Conservation (phyloP, 2,329 filamentous ascomycete genomes). For the Xylaria polymorpha region DNA sequence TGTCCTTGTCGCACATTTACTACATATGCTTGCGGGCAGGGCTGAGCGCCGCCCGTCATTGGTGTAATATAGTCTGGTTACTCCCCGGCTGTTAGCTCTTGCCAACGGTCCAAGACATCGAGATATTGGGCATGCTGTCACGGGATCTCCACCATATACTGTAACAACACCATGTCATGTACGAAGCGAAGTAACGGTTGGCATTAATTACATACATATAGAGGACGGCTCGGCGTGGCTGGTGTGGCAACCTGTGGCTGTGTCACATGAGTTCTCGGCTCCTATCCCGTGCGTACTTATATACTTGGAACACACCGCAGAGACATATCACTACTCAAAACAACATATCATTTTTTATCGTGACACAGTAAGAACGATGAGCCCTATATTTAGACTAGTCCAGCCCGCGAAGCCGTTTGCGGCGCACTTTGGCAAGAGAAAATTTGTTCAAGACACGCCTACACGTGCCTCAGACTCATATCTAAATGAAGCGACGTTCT, state of each 20-base stretch:
- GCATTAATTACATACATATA: background rate
- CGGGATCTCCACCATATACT: background rate
- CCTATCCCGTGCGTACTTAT: background rate
- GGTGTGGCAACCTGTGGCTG: background rate
- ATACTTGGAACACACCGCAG: too few species aligned
- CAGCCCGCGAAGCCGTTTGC: background rate
- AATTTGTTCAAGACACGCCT: background rate
- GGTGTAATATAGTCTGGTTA: background rate
- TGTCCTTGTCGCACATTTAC: background rate
- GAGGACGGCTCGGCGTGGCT: background rate
- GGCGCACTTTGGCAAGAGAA: background rate
- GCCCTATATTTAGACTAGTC: background rate
- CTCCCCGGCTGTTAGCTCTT: conserved; percentile 5
- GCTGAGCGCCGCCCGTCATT: background rate
- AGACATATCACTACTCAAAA: too few species aligned
- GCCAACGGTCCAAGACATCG: background rate
- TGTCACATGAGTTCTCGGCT: background rate
- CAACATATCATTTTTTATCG: too few species aligned
- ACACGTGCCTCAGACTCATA: background rate
- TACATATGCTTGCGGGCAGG: background rate
- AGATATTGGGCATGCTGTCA: background rate
- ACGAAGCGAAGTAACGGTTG: too few species aligned
- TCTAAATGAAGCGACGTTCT: background rate
- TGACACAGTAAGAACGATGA: background rate
- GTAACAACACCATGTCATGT: too few species aligned